phyloP scores from a whole-genome alignment of 768 basidiomycete species.

The Termitomyces sp. region DNA sequence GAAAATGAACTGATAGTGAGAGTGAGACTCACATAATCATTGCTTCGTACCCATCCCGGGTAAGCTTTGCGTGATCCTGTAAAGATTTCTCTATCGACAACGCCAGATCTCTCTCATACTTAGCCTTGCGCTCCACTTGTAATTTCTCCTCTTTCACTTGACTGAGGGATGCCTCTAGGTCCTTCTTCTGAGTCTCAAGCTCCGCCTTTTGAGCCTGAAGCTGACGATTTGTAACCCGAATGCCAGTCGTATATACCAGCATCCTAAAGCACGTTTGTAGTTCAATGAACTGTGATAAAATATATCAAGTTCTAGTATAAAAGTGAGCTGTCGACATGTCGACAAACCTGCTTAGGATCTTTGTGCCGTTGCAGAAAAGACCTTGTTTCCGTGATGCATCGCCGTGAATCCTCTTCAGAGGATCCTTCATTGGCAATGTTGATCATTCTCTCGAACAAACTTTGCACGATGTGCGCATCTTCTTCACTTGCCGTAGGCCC shows the following conservation, averaged over 20 bases:
- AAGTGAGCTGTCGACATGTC: background rate
- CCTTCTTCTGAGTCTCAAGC: conserved; percentile 26
- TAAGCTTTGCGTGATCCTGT: conserved; percentile 46
- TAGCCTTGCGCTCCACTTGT: conserved; percentile 33
- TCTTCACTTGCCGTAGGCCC: conserved; percentile 35
- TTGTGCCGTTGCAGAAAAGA: conserved; percentile 42
- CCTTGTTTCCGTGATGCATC: conserved; percentile 48
- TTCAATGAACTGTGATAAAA: conserved; percentile 40
- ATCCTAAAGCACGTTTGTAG: conserved; percentile 47
- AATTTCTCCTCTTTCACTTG: conserved; percentile 31
- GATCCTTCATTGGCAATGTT: conserved; percentile 54
- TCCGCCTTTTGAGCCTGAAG: conserved; percentile 32
- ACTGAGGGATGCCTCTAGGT: conserved; percentile 25
- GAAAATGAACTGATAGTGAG: background rate
- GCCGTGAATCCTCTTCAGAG: conserved; percentile 44
- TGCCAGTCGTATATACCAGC: conserved; percentile 47
- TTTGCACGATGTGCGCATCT: background rate
- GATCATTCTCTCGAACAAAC: conserved; percentile 52
- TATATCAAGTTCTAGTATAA: background rate
- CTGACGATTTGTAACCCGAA: conserved; percentile 29
- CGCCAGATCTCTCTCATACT: conserved; percentile 50
- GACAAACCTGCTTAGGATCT: conserved; percentile 39
- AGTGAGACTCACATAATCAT: conserved; percentile 35
- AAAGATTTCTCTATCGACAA: conserved; percentile 49
- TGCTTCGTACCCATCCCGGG: conserved; percentile 39